Percentiles rank a stretch among this genome's conserved stretches.
Evolutionary conservation across 805 yeast species (phyloP).

Genomic region (Candida piceae): DNA sequence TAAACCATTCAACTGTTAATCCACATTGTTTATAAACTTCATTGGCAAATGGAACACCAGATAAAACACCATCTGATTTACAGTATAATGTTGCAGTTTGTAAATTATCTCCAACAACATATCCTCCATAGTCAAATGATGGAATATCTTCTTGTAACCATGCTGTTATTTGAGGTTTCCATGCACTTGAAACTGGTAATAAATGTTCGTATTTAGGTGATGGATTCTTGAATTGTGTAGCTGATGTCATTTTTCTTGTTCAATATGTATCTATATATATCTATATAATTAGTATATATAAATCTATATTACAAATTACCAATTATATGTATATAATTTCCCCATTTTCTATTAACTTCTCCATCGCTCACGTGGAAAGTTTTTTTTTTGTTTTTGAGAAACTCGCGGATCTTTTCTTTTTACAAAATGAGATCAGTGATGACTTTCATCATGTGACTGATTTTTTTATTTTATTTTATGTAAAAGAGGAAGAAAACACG

Average conservation of each 20-base stretch:
- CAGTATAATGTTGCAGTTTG: conserved; percentile 77
- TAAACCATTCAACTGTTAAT: conserved; percentile 65
- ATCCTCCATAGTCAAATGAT: conserved; percentile 91
- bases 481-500: too few relatives aligned
- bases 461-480: too few relatives aligned
- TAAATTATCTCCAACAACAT: conserved; percentile 75
- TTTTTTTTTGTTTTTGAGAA: too few relatives aligned
- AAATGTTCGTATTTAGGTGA: conserved; percentile 41
- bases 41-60: conserved; percentile 85
- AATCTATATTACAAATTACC: too few relatives aligned
- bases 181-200: conserved; percentile 69
- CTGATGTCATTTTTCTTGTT: neutral
- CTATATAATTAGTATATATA: too few relatives aligned
- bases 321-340: too few relatives aligned
- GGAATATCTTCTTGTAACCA: conserved; percentile 90
- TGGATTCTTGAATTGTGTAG: conserved; percentile 27
- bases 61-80: conserved; percentile 72
- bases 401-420: too few relatives aligned
- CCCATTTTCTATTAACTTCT: too few relatives aligned
- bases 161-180: conserved; percentile 73
- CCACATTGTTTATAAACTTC: conserved; percentile 80
- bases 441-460: too few relatives aligned
- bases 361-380: too few relatives aligned
- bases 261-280: too few relatives aligned
- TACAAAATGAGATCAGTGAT: too few relatives aligned